Evolutionary conservation across 148 eudicot species (phyloP), one percentile per base, ranked within the genome.

Genomic region (Beta vulgaris): DNA sequence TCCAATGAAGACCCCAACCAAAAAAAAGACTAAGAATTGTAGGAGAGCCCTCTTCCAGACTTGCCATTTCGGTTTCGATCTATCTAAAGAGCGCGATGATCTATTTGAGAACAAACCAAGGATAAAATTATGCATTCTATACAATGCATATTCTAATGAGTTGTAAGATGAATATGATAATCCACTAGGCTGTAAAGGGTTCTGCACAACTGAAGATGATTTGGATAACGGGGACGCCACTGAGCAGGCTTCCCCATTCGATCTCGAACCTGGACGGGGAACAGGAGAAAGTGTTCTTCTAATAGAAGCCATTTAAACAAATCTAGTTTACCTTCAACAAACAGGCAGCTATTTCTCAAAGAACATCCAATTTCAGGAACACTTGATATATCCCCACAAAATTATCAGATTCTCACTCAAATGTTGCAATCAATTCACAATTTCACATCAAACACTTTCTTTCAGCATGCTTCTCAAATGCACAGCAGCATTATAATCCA

Each of bases 281-380:
- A 92, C 88, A 0, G 97, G 97, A 59, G 97, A 90, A 74, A 86
- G 82, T 77, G 91, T 84, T 82, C 95, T 88, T 76, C 95, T 83
- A 76, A 92, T 80, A 25, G 97, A 86, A 77, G 95, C 90, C 97
- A 92, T 92, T 7, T 32, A 6, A 78, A 72, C 43, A 42, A 64
- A 78, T 40, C 67, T 49, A 73, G 37, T 37, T n/a, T 1, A 54
- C 72, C 34, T 67, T 42, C 51, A 60, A 48, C 21, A 71, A 42
- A 69, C 57, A 57, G 21, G 46, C 18, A 58, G 16, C 60, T 34
- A 57, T 13, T 37, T 59, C 75, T 39, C 54, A 71, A 63, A 68
- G 23, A 77, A 23, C 76, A 72, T 66, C 37, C 49, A 53, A 78
- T 21, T 25, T 44, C 48, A 37, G 10, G 4, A 49, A 76, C 66